These are phyloP conservation scores for Boletus barrowsii DNA, from an alignment of 768 basidiomycete genomes.

Conservation along the genomic window DNA sequence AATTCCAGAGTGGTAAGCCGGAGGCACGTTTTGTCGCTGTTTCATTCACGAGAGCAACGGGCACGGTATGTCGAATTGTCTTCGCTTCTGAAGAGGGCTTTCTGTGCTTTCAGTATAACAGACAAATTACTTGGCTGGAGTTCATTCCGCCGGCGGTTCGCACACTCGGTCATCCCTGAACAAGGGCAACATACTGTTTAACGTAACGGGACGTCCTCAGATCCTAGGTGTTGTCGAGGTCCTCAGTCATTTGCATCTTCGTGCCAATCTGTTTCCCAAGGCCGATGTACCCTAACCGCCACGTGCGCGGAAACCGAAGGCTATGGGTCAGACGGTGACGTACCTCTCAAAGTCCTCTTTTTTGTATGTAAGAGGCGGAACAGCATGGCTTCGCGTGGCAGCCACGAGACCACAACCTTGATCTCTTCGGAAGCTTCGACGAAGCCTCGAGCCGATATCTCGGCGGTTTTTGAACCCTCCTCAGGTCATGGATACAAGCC, in stretches of 20 bases:
- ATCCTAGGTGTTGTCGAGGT: background rate
- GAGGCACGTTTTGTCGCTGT: background rate
- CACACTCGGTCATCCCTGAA: slow-evolving; percentile 11
- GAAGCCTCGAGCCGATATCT: background rate
- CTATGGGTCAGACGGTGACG: background rate
- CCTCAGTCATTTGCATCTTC: background rate
- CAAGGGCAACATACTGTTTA: background rate
- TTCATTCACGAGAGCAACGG: background rate
- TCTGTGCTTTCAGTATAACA: background rate
- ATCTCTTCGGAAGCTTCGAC: background rate
- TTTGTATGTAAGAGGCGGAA: slow-evolving; percentile 5
- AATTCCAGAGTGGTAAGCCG: background rate
- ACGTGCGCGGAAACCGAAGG: background rate
- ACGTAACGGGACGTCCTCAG: no score
- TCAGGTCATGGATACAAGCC: background rate
- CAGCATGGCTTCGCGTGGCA: slow-evolving; percentile 21
- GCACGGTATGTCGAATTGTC: background rate
- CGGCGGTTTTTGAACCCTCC: background rate
- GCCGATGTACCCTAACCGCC: background rate
- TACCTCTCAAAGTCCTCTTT: background rate
- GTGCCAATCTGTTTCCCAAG: background rate
- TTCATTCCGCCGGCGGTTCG: background rate
- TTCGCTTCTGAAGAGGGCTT: background rate
- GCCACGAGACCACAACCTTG: slow-evolving; percentile 7
- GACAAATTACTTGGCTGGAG: background rate